Evolutionary conservation across 495 filamentous ascomycete species (phyloP), one percentile per base, ranked within the genome.

Genomic region (Lichenothelia convexa): DNA sequence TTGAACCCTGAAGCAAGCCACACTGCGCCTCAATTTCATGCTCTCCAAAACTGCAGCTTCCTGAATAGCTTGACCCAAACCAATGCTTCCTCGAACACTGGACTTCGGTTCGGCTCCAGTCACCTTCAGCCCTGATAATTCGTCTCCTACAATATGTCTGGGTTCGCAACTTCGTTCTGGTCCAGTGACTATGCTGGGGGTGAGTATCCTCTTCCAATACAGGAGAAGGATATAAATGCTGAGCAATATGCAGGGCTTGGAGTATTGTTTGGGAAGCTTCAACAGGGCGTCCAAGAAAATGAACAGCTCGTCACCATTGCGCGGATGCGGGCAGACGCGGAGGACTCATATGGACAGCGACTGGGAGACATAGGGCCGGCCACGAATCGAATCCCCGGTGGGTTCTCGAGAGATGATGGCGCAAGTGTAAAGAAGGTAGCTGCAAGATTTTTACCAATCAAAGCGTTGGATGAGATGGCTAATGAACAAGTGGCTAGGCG

Each of bases 131-230:
- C n/a, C n/a, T n/a, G n/a, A n/a, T n/a, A n/a, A n/a, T n/a, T n/a
- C n/a, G n/a, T n/a, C n/a, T n/a, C n/a, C 29, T 7, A 46, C 42
- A 64, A 40, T 49, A 87, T 87, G 82, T 77, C 79, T 44, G 71
- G 78, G 27, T 94, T 94, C 59, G 73, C 83, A 42, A 83, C 87
- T 61, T 91, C 85, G 4, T 93, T 94, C 59, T 94, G 86, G 86
- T 86, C 84, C 40, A 71, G 71, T 46, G 86, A 94, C 62, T 93
- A 93, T 59, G 81, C 85, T 45, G 78, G 78, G 58, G 85, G 75
- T 78, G 57, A 57, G 69, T 51, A 37, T 23, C 16, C 23, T 30
- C 27, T 34, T 23, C 17, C 33, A 29, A 30, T 29, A 26, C 40
- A 32, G 30, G 6, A 5, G 15, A 15, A n/a, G 4, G 17, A 7